phyloP scores from a whole-genome alignment of 352 stramenopile genomes.

The Thalassiosira pacifica region DNA sequence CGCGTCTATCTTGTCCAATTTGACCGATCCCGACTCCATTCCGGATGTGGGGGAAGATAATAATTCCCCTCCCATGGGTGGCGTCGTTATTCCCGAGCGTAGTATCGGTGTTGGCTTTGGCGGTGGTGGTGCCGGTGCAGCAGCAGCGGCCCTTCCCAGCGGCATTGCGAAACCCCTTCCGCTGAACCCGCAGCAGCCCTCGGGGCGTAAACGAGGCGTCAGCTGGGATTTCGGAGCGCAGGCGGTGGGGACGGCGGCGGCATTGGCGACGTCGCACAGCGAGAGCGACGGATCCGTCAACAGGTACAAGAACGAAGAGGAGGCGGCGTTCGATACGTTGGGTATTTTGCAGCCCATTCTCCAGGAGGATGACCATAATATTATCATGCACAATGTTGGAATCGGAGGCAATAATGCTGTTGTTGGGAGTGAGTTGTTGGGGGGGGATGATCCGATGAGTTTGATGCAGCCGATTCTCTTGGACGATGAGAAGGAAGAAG shows the following conservation, averaged over 20 bases:
- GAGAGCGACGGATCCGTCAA: constrained; percentile 18
- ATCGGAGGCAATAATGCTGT: background rate
- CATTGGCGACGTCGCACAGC: constrained; percentile 10
- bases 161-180: constrained; percentile 1
- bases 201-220: constrained; percentile 41
- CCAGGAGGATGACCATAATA: constrained; percentile 4
- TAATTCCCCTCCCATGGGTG: constrained; percentile 30
- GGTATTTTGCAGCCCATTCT: constrained; percentile 67
- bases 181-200: constrained; percentile 8
- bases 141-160: background rate
- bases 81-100: too few species aligned
- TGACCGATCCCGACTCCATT: constrained; percentile 67
- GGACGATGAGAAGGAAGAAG: constrained; percentile 24
- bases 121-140: background rate
- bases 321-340: constrained; percentile 56
- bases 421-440: background rate
- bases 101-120: background rate
- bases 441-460: background rate
- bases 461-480: background rate
- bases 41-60: constrained; percentile 28
- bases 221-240: constrained; percentile 52
- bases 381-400: too few species aligned
- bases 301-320: constrained; percentile 47
- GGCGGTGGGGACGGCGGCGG: background rate
- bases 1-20: constrained; percentile 49